phyloP scores from a whole-genome alignment of 371 early-diverging fungal species.

The Circinella umbellata region DNA sequence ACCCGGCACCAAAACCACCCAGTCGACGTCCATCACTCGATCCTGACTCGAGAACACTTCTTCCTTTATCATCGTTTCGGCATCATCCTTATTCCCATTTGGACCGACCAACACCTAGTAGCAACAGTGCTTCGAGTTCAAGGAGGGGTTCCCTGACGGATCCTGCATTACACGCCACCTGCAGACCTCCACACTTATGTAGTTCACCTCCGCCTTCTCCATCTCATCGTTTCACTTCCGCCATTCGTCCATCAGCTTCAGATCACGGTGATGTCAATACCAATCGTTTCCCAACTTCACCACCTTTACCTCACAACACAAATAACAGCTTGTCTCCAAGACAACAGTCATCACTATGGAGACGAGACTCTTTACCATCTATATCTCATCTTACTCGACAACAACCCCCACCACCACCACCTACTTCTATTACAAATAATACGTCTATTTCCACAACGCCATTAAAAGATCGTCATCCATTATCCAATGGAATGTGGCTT shows the following conservation, averaged over 20 bases:
- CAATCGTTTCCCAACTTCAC: slow-evolving; percentile 18
- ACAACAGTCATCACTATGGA: slow-evolving; percentile 20
- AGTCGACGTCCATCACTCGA: slow-evolving; percentile 24
- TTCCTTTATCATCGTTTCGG: slow-evolving; percentile 25
- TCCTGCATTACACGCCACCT: slow-evolving; percentile 30
- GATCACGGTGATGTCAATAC: slow-evolving; percentile 27
- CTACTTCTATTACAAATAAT: neutral
- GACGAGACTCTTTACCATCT: slow-evolving; percentile 45
- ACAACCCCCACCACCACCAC: neutral
- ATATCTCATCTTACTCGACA: slow-evolving; percentile 38
- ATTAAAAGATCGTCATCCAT: slow-evolving; percentile 12
- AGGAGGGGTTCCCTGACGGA: slow-evolving; percentile 41
- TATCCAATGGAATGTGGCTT: slow-evolving; percentile 21
- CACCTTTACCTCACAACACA: slow-evolving; percentile 11
- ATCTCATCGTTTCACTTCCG: slow-evolving; percentile 12
- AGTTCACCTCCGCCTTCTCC: slow-evolving; percentile 42
- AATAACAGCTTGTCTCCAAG: neutral
- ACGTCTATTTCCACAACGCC: slow-evolving; percentile 2
- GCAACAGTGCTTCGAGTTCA: slow-evolving; percentile 24
- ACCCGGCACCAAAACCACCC: neutral
- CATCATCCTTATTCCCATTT: slow-evolving; percentile 36
- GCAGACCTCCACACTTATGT: slow-evolving; percentile 21
- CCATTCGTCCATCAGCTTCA: slow-evolving; percentile 24
- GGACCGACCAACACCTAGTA: slow-evolving; percentile 25
- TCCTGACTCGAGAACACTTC: slow-evolving; percentile 26